Conservation (phyloP, 2,329 filamentous ascomycete genomes). For the Teratosphaeria epicoccoides region DNA sequence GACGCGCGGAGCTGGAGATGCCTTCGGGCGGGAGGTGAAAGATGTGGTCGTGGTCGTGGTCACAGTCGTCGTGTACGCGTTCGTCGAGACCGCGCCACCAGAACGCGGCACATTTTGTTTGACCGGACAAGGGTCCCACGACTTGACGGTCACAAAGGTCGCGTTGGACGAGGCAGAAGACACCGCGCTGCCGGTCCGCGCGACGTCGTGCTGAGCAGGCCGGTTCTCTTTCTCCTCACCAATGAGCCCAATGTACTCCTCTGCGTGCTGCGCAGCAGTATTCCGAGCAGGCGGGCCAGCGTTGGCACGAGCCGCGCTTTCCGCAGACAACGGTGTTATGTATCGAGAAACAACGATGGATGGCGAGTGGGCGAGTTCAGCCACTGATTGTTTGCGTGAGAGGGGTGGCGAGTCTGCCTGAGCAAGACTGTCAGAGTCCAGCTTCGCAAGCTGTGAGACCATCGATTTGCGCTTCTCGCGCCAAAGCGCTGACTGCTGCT, state of each 20-base stretch:
- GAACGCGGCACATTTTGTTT: slow-evolving; percentile 14
- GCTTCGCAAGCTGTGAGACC: slow-evolving; percentile 4
- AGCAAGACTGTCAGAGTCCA: slow-evolving; percentile 1
- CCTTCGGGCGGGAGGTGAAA: slow-evolving; percentile 3
- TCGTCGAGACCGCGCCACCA: slow-evolving; percentile 17
- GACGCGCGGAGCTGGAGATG: slow-evolving; percentile 7
- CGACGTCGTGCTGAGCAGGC: slow-evolving; percentile 8
- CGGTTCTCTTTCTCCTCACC: slow-evolving; percentile 12
- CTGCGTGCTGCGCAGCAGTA: slow-evolving; percentile 10
- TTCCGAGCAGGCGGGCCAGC: slow-evolving; percentile 9
- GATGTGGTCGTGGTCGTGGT: slow-evolving; percentile 5
- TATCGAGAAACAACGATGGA: slow-evolving; percentile 26
- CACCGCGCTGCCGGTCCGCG: slow-evolving; percentile 18
- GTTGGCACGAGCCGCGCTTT: slow-evolving; percentile 11
- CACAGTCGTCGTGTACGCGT: slow-evolving; percentile 1
- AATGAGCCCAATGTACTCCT: slow-evolving; percentile 14
- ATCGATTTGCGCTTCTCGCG: slow-evolving; percentile 19
- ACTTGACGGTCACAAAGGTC: slow-evolving; percentile 15
- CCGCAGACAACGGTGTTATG: slow-evolving; percentile 19
- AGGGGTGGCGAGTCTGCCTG: slow-evolving; percentile 3
- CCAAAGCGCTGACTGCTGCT: slow-evolving; percentile 22
- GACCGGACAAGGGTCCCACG: slow-evolving; percentile 9
- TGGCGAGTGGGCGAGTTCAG: slow-evolving; percentile 11
- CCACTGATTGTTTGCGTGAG: slow-evolving; percentile 1
- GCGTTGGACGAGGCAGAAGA: slow-evolving; percentile 12